Conservation (phyloP, 352 stramenopile genomes). For the Pythium dissotocum region DNA sequence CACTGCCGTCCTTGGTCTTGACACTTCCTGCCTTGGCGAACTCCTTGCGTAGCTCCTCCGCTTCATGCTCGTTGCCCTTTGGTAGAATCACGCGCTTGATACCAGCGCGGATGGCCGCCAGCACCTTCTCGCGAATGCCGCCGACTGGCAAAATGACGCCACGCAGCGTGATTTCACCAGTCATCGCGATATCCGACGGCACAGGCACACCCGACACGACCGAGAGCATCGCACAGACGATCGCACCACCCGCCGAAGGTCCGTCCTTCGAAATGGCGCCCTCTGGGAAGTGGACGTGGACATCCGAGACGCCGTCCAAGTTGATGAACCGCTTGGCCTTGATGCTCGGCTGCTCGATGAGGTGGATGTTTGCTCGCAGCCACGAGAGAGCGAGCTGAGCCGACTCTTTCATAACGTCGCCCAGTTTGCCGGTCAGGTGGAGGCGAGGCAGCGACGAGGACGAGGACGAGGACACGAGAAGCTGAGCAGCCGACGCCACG, state of each 20-base stretch:
- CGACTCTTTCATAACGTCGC: slow-evolving; percentile 91
- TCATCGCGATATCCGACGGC: slow-evolving; percentile 85
- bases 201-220: slow-evolving; percentile 66
- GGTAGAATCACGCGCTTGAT: slow-evolving; percentile 84
- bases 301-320: slow-evolving; percentile 58
- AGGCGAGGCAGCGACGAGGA: slow-evolving; percentile 37
- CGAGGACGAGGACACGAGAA: slow-evolving; percentile 28
- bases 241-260: slow-evolving; percentile 83
- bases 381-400: slow-evolving; percentile 83
- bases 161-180: slow-evolving; percentile 85
- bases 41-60: slow-evolving; percentile 66
- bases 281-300: slow-evolving; percentile 90
- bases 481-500: slow-evolving; percentile 28
- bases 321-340: slow-evolving; percentile 33
- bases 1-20: slow-evolving; percentile 18
- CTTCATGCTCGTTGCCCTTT: slow-evolving; percentile 71
- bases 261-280: slow-evolving; percentile 90
- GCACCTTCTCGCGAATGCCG: slow-evolving; percentile 90
- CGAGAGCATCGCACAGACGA: slow-evolving; percentile 85
- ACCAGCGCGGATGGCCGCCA: slow-evolving; percentile 82
- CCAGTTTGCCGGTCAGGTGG: slow-evolving; percentile 73
- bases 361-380: slow-evolving; percentile 63
- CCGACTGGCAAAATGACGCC: slow-evolving; percentile 89
- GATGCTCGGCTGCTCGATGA: slow-evolving; percentile 45
- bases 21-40: slow-evolving; percentile 36